Percentiles rank a stretch among this genome's conserved stretches.
These are phyloP conservation scores for Pochonia chlamydosporia DNA, from an alignment of 2,329 filamentous ascomycete species.

Conservation along the genomic window DNA sequence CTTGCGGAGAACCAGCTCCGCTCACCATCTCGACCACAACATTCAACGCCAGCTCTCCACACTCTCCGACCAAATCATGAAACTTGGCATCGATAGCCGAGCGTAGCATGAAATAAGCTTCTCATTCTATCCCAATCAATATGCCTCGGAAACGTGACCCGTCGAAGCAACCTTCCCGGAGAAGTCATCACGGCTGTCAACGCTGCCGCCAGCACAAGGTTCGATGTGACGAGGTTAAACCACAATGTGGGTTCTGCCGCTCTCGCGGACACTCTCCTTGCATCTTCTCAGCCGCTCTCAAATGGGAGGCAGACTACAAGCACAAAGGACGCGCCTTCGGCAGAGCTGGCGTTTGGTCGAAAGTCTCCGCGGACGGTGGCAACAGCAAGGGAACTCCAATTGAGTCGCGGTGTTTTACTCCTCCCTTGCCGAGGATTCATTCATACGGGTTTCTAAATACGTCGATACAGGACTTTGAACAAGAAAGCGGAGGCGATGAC, in stretches of 20 bases:
- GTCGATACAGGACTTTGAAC: not conserved
- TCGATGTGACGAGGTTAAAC: conserved; percentile 16
- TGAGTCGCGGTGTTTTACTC: not conserved
- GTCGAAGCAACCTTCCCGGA: conserved; percentile 10
- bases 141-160: conserved; percentile 6
- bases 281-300: conserved; percentile 5
- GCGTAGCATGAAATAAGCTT: too few relatives aligned
- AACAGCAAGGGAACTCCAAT: not conserved
- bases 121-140: too few relatives aligned
- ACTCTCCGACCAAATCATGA: too few relatives aligned
- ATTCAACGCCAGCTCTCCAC: too few relatives aligned
- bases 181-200: conserved; percentile 18
- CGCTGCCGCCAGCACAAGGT: conserved; percentile 18
- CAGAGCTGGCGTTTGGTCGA: conserved; percentile 22
- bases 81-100: too few relatives aligned
- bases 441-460: not conserved
- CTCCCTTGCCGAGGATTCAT: not conserved
- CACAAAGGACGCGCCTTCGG: conserved; percentile 21
- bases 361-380: too few relatives aligned
- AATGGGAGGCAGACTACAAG: conserved; percentile 24
- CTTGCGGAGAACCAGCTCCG: too few relatives aligned
- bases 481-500: not conserved
- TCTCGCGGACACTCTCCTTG: conserved; percentile 15
- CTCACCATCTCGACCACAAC: too few relatives aligned
- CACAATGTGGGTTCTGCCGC: conserved; percentile 14